Evolutionary conservation across 1,284 basidiomycete genomes (phyloP), one percentile per base, ranked within the genome.

Genomic region (Coniferiporia sulphurascens): DNA sequence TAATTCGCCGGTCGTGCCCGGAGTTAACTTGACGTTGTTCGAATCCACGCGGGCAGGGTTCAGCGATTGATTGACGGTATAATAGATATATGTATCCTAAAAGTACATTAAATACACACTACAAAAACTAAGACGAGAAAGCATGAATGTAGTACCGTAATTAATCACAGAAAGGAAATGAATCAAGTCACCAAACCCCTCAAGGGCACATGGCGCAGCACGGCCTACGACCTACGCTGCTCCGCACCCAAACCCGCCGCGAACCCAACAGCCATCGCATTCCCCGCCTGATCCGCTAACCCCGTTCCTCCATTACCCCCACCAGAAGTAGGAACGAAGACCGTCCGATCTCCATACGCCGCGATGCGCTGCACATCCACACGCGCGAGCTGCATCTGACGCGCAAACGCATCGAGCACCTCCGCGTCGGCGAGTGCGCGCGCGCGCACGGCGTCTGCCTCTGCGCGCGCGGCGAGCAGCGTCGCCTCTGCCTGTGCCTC

Each of bases 401-500:
- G 79, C 5, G 89, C 88, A 67, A 87, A 91, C 55, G 74, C 71
- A 65, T 90, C 85, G 19, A 72, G 64, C 22, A 91, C 84, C 41
- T 76, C 71, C 9, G 77, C 72, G 63, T 89, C 87, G 2, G 87
- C 87, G 3, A 72, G 63, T 0, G 88, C 84, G 65, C 83, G 87
- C 65, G 83, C 78, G 35, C 80, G 79, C 51, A 84, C 75, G 1
- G 89, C 86, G 63, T 82, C 80, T 0, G 89, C 86, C 15, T 91
- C 89, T 0, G 89, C 89, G 61, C 86, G 77, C 1, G 89, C 89
- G 8, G 81, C 79, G 58, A 91, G 69, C 21, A 83, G 78, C 1
- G 84, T 90, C 3, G 89, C 88, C 66, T 86, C 80, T 0, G 87
- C 89, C 61, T 85, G 78, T 1, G 89, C 88, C 64, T 84, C 78